Percentiles rank a stretch among this genome's conserved stretches.
Evolutionary conservation across 1,284 basidiomycete species (phyloP).

Genomic region (Tremellales sp.): DNA sequence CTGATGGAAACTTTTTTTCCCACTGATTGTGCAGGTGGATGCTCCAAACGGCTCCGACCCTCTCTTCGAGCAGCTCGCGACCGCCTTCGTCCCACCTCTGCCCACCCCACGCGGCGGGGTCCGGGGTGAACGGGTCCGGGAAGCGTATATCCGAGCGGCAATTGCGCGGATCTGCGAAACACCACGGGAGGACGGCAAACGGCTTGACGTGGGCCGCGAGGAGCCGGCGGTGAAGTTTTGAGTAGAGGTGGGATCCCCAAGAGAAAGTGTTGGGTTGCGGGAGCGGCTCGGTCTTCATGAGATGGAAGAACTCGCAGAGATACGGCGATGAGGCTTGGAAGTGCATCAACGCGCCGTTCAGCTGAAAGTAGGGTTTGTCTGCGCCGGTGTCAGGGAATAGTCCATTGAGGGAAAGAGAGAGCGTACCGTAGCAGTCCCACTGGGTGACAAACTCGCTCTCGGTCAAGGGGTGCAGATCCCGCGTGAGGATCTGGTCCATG

Average conservation of each 20-base stretch:
- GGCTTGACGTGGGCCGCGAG: slow-evolving; percentile 67
- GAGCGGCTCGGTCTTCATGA: slow-evolving; percentile 70
- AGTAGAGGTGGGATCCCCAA: slow-evolving; percentile 86
- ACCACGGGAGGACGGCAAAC: slow-evolving; percentile 87
- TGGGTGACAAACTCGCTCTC: slow-evolving; percentile 93
- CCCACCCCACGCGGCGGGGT: slow-evolving; percentile 58
- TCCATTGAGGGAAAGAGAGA: background rate
- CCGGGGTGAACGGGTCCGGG: slow-evolving; percentile 76
- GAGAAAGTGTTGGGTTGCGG: slow-evolving; percentile 77
- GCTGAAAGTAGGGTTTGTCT: slow-evolving; percentile 80
- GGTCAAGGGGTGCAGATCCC: slow-evolving; percentile 72
- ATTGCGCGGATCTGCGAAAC: slow-evolving; percentile 81
- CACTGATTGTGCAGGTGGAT: slow-evolving; percentile 93
- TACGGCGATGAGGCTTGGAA: slow-evolving; percentile 84
- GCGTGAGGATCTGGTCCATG: slow-evolving; percentile 85
- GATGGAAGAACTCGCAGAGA: slow-evolving; percentile 88
- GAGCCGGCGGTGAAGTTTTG: slow-evolving; percentile 78
- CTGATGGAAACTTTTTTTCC: slow-evolving; percentile 70
- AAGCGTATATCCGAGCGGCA: slow-evolving; percentile 86
- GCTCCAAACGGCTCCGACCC: slow-evolving; percentile 69
- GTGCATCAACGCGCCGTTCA: slow-evolving; percentile 91
- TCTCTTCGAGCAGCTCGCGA: slow-evolving; percentile 55
- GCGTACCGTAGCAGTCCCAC: slow-evolving; percentile 91
- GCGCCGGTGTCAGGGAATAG: slow-evolving; percentile 1
- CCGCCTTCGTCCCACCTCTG: slow-evolving; percentile 57